Conservation (phyloP, 2,329 filamentous ascomycete genomes). For the Cladophialophora psammophila region DNA sequence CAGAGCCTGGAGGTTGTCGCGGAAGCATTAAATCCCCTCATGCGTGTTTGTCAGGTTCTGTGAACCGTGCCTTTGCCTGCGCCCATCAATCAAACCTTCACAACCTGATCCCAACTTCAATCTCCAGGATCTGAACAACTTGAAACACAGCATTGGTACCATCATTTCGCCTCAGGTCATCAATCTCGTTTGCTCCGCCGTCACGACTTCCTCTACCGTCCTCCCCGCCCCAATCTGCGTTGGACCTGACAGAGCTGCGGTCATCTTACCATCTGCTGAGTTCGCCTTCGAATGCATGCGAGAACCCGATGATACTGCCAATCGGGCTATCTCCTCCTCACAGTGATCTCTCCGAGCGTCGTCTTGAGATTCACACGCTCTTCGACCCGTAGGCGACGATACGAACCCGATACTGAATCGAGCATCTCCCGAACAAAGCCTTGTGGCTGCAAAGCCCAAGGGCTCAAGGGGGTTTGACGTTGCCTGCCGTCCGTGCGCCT, state of each 20-base stretch:
- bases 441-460: constrained; percentile 27
- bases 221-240: constrained; percentile 25
- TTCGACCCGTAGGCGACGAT: constrained; percentile 5
- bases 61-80: constrained; percentile 21
- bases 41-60: constrained; percentile 24
- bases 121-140: constrained; percentile 2
- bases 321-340: constrained; percentile 7
- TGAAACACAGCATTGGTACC: constrained; percentile 27
- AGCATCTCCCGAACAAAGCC: constrained; percentile 23
- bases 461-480: constrained; percentile 11
- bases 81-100: constrained; percentile 16
- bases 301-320: constrained; percentile 15
- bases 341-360: constrained; percentile 5
- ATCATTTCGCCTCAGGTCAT: constrained; percentile 22
- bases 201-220: background rate
- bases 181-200: constrained; percentile 18
- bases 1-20: constrained; percentile 14
- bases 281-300: constrained; percentile 10
- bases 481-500: constrained; percentile 26
- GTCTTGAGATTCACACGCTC: background rate
- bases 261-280: constrained; percentile 28
- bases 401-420: background rate
- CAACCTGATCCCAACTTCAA: constrained; percentile 8
- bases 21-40: constrained; percentile 15
- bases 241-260: constrained; percentile 24